Conservation (phyloP, 2,329 filamentous ascomycete species). For the Colletotrichum paranaense region DNA sequence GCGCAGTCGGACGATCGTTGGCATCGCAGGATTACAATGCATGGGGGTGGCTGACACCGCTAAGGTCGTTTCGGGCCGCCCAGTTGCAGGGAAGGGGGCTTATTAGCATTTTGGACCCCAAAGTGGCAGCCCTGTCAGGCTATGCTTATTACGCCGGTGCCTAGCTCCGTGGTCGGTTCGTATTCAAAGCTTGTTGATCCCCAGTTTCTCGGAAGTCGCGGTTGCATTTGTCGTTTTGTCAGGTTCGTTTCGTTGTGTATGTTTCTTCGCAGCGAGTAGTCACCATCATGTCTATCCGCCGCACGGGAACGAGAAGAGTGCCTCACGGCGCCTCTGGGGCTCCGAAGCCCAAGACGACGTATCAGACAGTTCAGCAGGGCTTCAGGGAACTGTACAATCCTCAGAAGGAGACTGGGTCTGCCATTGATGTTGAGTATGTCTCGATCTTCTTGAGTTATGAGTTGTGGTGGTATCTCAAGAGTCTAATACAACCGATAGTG, state of each 20-base stretch:
- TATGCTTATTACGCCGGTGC: conserved; percentile 16
- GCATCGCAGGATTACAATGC: conserved; percentile 30
- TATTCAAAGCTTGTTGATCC: conserved; percentile 17
- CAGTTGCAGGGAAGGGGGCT: conserved; percentile 20
- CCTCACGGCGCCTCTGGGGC: conserved; percentile 28
- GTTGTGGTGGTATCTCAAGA: neutral
- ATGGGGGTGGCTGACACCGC: conserved; percentile 27
- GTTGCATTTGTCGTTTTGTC: neutral
- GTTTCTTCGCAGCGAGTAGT: neutral
- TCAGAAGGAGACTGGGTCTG: conserved; percentile 39
- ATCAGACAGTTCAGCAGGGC: conserved; percentile 51
- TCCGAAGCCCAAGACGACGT: conserved; percentile 45
- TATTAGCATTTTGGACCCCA: conserved; percentile 3
- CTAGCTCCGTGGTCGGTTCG: conserved; percentile 16
- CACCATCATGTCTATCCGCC: conserved; percentile 30
- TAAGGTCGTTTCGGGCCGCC: conserved; percentile 32
- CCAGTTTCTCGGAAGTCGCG: conserved; percentile 1
- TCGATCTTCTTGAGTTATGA: neutral
- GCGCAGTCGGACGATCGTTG: conserved; percentile 6
- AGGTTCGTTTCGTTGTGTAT: neutral
- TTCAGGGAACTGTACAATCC: conserved; percentile 51
- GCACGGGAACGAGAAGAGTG: conserved; percentile 28
- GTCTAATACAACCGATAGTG: conserved; percentile 41
- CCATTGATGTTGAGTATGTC: conserved; percentile 50
- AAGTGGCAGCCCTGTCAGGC: conserved; percentile 17